Evolutionary conservation across 208 protist species (phyloP).

Genomic region (Balamuthia mandrillaris): DNA sequence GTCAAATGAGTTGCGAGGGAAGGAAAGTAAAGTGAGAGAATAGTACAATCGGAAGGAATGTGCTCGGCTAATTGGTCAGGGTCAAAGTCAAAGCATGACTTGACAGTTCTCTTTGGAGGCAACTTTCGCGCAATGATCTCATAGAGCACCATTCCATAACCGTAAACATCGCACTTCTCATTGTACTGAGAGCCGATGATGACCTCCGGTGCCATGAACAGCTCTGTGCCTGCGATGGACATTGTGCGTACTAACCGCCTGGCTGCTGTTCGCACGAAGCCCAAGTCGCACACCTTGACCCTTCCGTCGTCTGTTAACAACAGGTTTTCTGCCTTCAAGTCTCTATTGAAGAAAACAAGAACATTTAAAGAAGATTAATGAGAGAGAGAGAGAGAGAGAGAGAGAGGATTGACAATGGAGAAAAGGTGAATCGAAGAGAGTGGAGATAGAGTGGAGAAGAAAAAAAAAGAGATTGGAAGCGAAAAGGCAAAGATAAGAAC

Average conservation of each 20-base stretch:
- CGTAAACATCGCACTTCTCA: constrained; percentile 6
- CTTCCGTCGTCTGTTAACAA: background rate
- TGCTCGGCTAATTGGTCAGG: background rate
- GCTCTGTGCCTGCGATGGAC: constrained; percentile 8
- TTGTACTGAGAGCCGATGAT: background rate
- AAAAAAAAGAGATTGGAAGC: too few relatives aligned
- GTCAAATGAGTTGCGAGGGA: background rate
- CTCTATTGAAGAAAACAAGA: background rate
- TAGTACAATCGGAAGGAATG: background rate
- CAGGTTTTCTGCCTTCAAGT: constrained; percentile 6
- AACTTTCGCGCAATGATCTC: background rate
- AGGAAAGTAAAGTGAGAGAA: background rate
- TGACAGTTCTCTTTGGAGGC: background rate
- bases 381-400: background rate
- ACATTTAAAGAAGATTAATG: too few relatives aligned
- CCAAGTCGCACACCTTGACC: constrained; percentile 7
- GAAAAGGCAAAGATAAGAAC: too few relatives aligned
- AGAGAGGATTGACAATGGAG: background rate
- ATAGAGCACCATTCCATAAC: background rate
- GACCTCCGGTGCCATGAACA: constrained; percentile 18
- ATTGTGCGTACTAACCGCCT: background rate
- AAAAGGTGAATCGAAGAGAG: background rate
- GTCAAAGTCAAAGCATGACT: background rate
- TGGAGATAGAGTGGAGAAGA: too few relatives aligned
- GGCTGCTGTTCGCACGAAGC: background rate